Conservation (phyloP, 768 basidiomycete species). For the Cystobasidium onofrii region DNA sequence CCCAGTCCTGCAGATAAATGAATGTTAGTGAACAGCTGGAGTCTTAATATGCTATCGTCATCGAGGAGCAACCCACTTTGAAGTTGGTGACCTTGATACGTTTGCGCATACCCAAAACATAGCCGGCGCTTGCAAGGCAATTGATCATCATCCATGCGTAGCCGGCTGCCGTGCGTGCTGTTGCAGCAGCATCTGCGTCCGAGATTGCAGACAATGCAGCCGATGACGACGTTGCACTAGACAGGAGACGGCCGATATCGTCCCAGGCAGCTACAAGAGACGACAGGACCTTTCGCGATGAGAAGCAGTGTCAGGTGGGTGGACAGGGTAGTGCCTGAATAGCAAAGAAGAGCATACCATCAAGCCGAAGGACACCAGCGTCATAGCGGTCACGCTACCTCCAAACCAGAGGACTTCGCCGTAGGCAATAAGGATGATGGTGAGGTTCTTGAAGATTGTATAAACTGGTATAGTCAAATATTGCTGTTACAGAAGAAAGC, state of each 20-base stretch:
- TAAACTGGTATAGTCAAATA: conserved; percentile 92
- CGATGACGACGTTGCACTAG: conserved; percentile 11
- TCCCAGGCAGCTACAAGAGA: conserved; percentile 95
- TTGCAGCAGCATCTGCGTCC: conserved; percentile 42
- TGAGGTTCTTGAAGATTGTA: conserved; percentile 98
- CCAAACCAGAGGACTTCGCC: conserved; percentile 97
- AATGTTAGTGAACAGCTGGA: no score
- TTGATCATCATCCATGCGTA: conserved; percentile 96
- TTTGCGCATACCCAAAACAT: conserved; percentile 93
- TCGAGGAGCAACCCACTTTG: conserved; percentile 48
- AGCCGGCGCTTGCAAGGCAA: conserved; percentile 79
- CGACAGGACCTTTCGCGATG: conserved; percentile 80
- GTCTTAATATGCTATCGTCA: no score
- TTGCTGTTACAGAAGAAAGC: conserved; percentile 57
- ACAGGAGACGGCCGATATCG: conserved; percentile 58
- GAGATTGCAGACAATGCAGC: not conserved
- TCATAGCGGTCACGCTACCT: conserved; percentile 74
- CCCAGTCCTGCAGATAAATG: conserved; percentile 61
- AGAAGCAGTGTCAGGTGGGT: conserved; percentile 44
- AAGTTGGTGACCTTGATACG: conserved; percentile 90
- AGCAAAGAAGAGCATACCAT: conserved; percentile 82
- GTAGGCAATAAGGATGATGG: conserved; percentile 98
- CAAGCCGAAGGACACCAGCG: conserved; percentile 77
- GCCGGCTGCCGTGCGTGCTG: conserved; percentile 56
- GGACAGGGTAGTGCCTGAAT: no score